Evolutionary conservation across 495 filamentous ascomycete genomes (phyloP).

Genomic region (Aspergillus saccharolyticus): DNA sequence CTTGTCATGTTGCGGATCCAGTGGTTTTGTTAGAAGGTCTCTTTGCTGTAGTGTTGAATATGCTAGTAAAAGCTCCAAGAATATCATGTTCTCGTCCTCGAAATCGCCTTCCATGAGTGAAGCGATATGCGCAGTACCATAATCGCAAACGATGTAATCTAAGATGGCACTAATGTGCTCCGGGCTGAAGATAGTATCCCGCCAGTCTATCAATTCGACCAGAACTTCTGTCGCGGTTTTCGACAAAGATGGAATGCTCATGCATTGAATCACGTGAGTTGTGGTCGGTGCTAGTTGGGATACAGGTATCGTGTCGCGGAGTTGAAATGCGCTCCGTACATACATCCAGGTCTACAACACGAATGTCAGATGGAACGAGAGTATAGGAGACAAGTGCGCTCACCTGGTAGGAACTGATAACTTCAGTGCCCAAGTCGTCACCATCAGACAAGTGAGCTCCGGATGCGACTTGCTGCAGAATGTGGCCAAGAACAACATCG

Average conservation of each 20-base stretch:
- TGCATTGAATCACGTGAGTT: constrained; percentile 18
- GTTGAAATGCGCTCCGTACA: constrained; percentile 22
- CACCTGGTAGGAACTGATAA: constrained; percentile 37
- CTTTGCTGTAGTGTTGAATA: constrained; percentile 44
- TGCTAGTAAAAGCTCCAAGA: constrained; percentile 63
- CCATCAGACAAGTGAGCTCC: constrained; percentile 20
- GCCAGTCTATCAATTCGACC: constrained; percentile 27
- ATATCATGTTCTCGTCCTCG: constrained; percentile 60
- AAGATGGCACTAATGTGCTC: constrained; percentile 22
- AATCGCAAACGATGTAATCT: constrained; percentile 32
- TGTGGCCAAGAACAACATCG: constrained; percentile 32
- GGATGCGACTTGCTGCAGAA: constrained; percentile 25
- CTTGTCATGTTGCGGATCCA: constrained; percentile 29
- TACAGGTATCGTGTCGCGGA: constrained; percentile 16
- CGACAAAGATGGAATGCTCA: constrained; percentile 26
- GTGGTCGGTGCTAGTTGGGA: constrained; percentile 18
- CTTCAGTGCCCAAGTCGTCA: constrained; percentile 24
- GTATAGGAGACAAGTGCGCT: constrained; percentile 11
- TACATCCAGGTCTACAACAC: constrained; percentile 24
- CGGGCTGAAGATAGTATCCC: constrained; percentile 19
- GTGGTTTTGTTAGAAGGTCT: constrained; percentile 27
- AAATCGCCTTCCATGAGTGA: constrained; percentile 55
- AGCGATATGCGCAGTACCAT: constrained; percentile 32
- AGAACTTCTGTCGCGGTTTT: constrained; percentile 30
- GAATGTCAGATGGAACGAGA: not conserved